A percentile compares a stretch with the other conserved stretches of the same genome.
Conservation (phyloP, 176 grass and related monocot species). For the Musa schizocarpa region DNA sequence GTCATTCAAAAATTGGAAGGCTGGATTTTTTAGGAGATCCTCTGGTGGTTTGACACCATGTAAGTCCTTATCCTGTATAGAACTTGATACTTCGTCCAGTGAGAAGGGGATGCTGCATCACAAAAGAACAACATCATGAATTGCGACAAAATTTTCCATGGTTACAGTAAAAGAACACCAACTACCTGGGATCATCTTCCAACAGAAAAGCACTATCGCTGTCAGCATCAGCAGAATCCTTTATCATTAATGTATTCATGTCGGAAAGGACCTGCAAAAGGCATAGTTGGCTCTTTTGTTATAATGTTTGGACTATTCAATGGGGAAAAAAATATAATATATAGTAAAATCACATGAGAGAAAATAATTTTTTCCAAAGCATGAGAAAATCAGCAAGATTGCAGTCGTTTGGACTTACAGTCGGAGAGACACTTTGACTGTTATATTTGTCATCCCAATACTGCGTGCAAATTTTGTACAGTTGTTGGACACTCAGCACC, state of each 20-base stretch:
- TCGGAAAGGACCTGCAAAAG: constrained; percentile 58
- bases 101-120: constrained; percentile 71
- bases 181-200: constrained; percentile 68
- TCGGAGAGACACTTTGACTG: constrained; percentile 69
- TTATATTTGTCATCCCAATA: constrained; percentile 99
- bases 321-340: neutral
- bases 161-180: neutral
- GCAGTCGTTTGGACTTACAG: constrained; percentile 34
- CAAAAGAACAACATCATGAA: constrained; percentile 14
- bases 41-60: constrained; percentile 38
- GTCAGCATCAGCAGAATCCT: constrained; percentile 37
- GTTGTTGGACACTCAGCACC: constrained; percentile 77
- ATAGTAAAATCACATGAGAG: neutral
- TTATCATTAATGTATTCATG: constrained; percentile 48
- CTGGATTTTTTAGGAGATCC: constrained; percentile 43
- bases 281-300: neutral
- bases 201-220: constrained; percentile 52
- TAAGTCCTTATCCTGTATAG: constrained; percentile 58
- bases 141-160: neutral
- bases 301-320: neutral
- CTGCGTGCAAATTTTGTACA: constrained; percentile 93
- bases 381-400: neutral
- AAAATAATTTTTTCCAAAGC: too few species aligned
- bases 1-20: constrained; percentile 61
- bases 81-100: constrained; percentile 61